A percentile compares a stretch with the other conserved stretches of the same genome.
These are phyloP conservation scores for Platanthera zijinensis DNA, from an alignment of 106 monocot genomes.

Conservation along the genomic window DNA sequence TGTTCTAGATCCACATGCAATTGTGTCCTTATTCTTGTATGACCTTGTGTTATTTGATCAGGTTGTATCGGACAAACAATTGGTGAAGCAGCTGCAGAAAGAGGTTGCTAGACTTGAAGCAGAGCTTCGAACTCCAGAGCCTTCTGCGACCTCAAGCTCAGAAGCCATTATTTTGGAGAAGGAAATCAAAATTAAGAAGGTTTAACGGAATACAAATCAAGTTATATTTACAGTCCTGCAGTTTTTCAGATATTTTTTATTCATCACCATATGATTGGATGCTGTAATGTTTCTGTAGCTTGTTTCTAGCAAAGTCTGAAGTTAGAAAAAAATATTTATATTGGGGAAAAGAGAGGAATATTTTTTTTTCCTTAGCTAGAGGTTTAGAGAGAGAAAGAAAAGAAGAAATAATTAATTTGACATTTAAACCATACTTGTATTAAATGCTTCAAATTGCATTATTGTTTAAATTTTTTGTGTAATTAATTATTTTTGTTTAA, in stretches of 20 bases:
- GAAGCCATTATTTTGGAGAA: slow-evolving; percentile 69
- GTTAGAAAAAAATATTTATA: too few relatives aligned
- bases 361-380: too few relatives aligned
- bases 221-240: not conserved
- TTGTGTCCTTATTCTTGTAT: not conserved
- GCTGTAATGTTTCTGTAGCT: not conserved
- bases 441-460: too few relatives aligned
- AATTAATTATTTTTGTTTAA: too few relatives aligned
- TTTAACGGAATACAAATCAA: slow-evolving; percentile 6
- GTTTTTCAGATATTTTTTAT: not conserved
- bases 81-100: slow-evolving; percentile 79
- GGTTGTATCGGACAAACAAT: slow-evolving; percentile 94
- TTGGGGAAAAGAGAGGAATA: too few relatives aligned
- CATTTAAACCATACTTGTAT: too few relatives aligned
- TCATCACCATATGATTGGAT: not conserved
- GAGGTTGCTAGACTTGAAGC: slow-evolving; percentile 95
- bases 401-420: too few relatives aligned
- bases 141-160: slow-evolving; percentile 30
- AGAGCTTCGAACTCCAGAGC: slow-evolving; percentile 68
- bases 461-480: too few relatives aligned
- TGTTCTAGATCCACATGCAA: not conserved
- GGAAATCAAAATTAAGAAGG: slow-evolving; percentile 83
- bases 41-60: slow-evolving; percentile 13
- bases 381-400: too few relatives aligned
- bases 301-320: not conserved